phyloP scores from a whole-genome alignment of 805 yeast species.

The Lipomyces chichibuensis region DNA sequence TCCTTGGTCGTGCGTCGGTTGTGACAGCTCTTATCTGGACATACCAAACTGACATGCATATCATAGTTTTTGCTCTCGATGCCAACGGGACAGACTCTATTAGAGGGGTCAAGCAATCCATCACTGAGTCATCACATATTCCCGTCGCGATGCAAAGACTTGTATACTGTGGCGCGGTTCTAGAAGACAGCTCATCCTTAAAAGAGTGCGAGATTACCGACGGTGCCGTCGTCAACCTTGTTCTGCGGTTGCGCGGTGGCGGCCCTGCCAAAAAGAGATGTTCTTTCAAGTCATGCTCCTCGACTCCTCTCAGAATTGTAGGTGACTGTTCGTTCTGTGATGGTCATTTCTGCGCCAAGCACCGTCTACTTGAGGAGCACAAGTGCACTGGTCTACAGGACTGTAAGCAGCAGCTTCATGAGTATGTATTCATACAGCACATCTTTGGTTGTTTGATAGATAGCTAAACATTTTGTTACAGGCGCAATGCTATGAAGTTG shows the following conservation, averaged over 20 bases:
- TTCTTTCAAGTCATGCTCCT: conserved; percentile 60
- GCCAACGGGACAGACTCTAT: conserved; percentile 24
- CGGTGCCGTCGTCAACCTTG: conserved; percentile 83
- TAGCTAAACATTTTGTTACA: conserved; percentile 1
- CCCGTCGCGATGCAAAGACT: conserved; percentile 34
- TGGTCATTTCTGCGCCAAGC: conserved; percentile 85
- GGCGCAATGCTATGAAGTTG: conserved; percentile 76
- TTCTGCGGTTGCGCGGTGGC: conserved; percentile 89
- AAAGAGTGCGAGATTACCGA: conserved; percentile 87
- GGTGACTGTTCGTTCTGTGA: conserved; percentile 86
- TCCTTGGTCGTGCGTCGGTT: background rate
- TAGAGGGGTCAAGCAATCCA: conserved; percentile 20
- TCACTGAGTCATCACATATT: conserved; percentile 21
- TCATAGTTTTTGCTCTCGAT: conserved; percentile 21
- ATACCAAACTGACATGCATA: background rate
- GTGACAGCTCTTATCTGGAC: background rate
- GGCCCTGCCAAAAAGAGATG: conserved; percentile 57
- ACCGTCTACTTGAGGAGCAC: conserved; percentile 84
- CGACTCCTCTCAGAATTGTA: conserved; percentile 64
- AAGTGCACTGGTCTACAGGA: conserved; percentile 72
- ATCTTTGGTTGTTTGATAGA: background rate
- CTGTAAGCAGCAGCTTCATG: conserved; percentile 83
- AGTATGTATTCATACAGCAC: conserved; percentile 39
- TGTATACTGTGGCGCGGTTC: conserved; percentile 86
- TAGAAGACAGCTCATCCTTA: conserved; percentile 82